Evolutionary conservation across 495 filamentous ascomycete species (phyloP), one percentile per base, ranked within the genome.

Genomic region (Gamarada debralockiae): DNA sequence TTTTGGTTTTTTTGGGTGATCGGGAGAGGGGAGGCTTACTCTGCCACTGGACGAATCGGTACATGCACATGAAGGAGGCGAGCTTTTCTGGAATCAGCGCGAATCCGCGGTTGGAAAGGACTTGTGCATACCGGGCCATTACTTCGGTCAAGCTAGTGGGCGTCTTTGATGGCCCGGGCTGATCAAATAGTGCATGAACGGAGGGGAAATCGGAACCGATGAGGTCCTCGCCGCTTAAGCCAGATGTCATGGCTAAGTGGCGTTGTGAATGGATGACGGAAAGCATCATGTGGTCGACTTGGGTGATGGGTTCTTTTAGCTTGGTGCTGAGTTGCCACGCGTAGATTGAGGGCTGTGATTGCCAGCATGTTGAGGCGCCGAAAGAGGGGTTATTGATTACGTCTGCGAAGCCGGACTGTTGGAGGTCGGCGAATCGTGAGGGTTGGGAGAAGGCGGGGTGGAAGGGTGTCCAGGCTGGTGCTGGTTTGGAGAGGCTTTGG

Each of bases 41-140:
- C 25, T 65, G 58, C 64, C 65, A 67, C 54, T 60, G 61, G 9
- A 66, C 18, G 15, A 66, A 58, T 14, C 54, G 50, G 25, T 63
- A 63, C 60, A 63, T 63, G 43, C 57, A 60, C 53, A 63, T 60
- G 37, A 63, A 63, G 0, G 53, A 54, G 1, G 53, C 57, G 3
- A 63, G 53, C 27, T 55, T 59, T 27, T 63, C 60, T 2, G 60
- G 60, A 12, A 57, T 52, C 6, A 49, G 47, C 13, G 53, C 53
- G 37, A 63, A 63, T 17, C 60, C 60, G 10, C 60, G 56, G 15
- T 14, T 42, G 18, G 56, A 53, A 14, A 59, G 50, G 15, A 61
- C 51, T 15, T 33, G 48, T 14, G 51, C 47, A 38, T 63, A 63
- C 36, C 50, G 56, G 4, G 24, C 53, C 60, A 63, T 63, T 2